Base-by-base conservation (phyloP, 2,329 filamentous ascomycete species). In the Aureobasidium sp. region DNA sequence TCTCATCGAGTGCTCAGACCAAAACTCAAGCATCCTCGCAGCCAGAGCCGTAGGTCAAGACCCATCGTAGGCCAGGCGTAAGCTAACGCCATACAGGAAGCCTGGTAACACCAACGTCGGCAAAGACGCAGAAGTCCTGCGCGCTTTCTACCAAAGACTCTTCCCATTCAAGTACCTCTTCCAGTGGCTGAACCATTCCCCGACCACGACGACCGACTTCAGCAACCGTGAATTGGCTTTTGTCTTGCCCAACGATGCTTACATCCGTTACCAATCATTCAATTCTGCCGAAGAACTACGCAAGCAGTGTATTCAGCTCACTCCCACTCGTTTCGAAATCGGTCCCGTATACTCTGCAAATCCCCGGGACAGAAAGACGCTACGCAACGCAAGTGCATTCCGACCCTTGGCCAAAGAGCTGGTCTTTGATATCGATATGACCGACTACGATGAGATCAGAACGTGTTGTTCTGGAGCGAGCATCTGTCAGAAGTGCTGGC, bases 391-490 rank as follows among this genome's bases (percentile, higher is more conserved):
- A 39, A 85, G 85, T 52, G 85, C 90, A 9, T 97, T 99, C 77
- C 88, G 87, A 66, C 93, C 94, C 0, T 75, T 97, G 35, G 83
- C 89, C 61, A 99, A 99, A 74, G 94, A 99, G 74, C 79, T 99
- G 42, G 96, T 96, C 69, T 97, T 99, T 75, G 94, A 99, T 87
- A 97, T 99, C 70, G 94, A 99, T 83, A 83, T 99, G 83, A 97
- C 94, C 60, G 94, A 97, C 77, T 99, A 99, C 76, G 94, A 99
- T 73, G 91, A 96, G 67, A 90, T 99, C 66, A 87, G 94, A 68
- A 97, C 92, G 31, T 99, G 94, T 77, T 99, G 94, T 73, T 86
- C 87, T 69, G 92, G 93, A 72, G 91, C 93, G 9, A 95, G 90
- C 68, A 97, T 99, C 66, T 99, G 94, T 74, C 82, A 81, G 67